These are phyloP conservation scores for Termitomyces bulborhizus DNA, from an alignment of 768 basidiomycete genomes.

Conservation along the genomic window DNA sequence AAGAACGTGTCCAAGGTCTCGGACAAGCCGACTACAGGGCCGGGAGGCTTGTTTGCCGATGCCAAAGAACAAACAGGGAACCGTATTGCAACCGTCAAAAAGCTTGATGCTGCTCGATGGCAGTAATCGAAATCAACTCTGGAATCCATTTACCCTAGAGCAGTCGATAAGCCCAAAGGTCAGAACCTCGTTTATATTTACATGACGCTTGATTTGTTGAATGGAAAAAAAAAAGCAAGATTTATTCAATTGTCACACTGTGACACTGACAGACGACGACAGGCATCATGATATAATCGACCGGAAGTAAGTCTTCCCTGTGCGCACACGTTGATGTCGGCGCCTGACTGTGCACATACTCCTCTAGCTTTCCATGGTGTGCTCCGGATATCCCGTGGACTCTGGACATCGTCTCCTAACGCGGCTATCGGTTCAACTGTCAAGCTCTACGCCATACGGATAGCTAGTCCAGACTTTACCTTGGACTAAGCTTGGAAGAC, in stretches of 20 bases:
- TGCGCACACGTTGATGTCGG: slow-evolving; percentile 7
- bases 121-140: not conserved
- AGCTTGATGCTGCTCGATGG: not conserved
- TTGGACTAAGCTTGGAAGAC: not conserved
- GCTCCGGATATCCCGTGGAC: slow-evolving; percentile 1
- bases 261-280: not conserved
- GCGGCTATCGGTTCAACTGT: not conserved
- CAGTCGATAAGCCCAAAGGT: too few species aligned
- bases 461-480: not conserved
- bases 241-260: not conserved
- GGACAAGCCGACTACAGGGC: not conserved
- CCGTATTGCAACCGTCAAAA: not conserved
- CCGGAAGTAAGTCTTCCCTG: not conserved
- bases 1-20: not conserved
- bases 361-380: not conserved
- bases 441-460: not conserved
- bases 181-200: not conserved
- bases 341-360: slow-evolving; percentile 2
- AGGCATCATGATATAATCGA: not conserved
- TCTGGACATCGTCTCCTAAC: not conserved
- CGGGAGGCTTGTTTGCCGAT: not conserved
- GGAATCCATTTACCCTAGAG: not conserved
- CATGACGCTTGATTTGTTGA: not conserved
- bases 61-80: not conserved
- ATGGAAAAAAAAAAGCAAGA: too few species aligned